Conservation (phyloP, 2,329 filamentous ascomycete genomes). For the Tothia fuscella region DNA sequence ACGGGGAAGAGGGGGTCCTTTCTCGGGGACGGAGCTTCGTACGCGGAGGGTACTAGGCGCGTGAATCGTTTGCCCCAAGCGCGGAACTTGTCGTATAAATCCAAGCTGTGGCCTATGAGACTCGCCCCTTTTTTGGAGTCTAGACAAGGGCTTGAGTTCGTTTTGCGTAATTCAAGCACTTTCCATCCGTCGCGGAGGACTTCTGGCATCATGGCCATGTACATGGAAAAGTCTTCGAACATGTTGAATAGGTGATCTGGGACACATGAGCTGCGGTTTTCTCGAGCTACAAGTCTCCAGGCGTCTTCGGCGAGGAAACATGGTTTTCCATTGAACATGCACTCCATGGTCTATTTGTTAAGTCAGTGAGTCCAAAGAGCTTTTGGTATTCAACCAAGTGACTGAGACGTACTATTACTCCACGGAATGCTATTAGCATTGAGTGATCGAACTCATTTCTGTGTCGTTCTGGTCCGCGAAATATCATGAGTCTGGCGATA, state of each 20-base stretch:
- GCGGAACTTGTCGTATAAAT: conserved; percentile 1
- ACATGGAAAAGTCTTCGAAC: background rate
- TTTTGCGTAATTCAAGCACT: conserved; percentile 2
- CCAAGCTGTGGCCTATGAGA: background rate
- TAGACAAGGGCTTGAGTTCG: too few relatives aligned
- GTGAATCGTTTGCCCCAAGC: background rate
- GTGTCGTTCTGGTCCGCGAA: background rate
- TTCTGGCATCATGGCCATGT: conserved; percentile 4
- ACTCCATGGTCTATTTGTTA: conserved; percentile 4
- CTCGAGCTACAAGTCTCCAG: conserved; percentile 4
- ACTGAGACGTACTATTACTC: conserved; percentile 2
- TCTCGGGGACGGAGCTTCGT: conserved; percentile 4
- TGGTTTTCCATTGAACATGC: conserved; percentile 6
- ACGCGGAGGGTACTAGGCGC: background rate
- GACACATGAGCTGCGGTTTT: background rate
- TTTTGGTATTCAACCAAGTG: background rate
- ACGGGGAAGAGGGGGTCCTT: conserved; percentile 4
- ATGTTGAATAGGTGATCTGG: background rate
- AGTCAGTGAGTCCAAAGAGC: too few relatives aligned
- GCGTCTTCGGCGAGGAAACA: conserved; percentile 1
- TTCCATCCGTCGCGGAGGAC: background rate
- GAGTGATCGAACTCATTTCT: conserved; percentile 3
- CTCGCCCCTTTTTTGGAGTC: background rate
- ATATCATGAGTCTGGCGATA: conserved; percentile 3
- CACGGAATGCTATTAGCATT: conserved; percentile 3